These are phyloP conservation scores for Halteria grandinella DNA, from an alignment of 73 alveolate species.

Conservation along the genomic window DNA sequence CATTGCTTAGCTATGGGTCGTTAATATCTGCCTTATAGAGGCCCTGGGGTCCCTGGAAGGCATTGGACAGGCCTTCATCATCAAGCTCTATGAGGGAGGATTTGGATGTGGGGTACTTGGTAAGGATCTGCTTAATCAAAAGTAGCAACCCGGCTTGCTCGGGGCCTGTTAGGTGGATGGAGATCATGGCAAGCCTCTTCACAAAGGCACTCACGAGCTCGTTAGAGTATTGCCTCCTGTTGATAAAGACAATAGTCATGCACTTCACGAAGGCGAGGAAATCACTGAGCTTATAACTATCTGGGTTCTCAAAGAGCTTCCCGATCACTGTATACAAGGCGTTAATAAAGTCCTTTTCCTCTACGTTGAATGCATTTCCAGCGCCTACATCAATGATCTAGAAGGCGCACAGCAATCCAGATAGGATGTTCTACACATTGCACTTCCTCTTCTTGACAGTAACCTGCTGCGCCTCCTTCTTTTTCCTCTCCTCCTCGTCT, in stretches of 20 bases:
- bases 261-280: constrained; percentile 50
- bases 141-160: constrained; percentile 28
- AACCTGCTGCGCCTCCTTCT: not conserved
- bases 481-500: constrained; percentile 20
- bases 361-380: constrained; percentile 64
- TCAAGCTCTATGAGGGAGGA: constrained; percentile 19
- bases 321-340: constrained; percentile 30
- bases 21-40: constrained; percentile 32
- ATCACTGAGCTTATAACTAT: constrained; percentile 21
- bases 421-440: constrained; percentile 42
- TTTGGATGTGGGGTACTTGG: constrained; percentile 38
- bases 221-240: constrained; percentile 50
- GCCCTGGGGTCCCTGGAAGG: constrained; percentile 2
- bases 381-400: constrained; percentile 63
- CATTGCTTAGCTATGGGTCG: constrained; percentile 50
- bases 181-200: constrained; percentile 46
- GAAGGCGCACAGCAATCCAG: constrained; percentile 60
- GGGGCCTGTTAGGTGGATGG: constrained; percentile 22
- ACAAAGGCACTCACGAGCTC: constrained; percentile 56
- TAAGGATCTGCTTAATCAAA: constrained; percentile 26
- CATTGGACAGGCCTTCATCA: constrained; percentile 16
- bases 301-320: constrained; percentile 15
- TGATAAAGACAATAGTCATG: constrained; percentile 44
- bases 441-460: not conserved
- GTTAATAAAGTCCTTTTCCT: constrained; percentile 63